Base-by-base conservation (phyloP, 768 basidiomycete genomes). In the Boletus insuetus region DNA sequence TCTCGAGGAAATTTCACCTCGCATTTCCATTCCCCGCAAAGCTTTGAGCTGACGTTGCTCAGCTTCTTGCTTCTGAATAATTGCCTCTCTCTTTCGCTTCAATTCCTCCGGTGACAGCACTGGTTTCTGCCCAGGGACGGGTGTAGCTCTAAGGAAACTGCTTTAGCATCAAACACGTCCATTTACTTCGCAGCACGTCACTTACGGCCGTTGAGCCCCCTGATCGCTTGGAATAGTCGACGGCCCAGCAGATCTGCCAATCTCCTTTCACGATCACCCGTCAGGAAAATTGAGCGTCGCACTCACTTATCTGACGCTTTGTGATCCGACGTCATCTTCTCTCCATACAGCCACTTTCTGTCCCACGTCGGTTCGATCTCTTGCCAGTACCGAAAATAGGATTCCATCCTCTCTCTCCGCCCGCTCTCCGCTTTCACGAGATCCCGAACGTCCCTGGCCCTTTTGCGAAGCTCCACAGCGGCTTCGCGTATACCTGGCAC, bases 341-440 rank as follows among this genome's bases (percentile, higher is more conserved):
- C 56, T 31, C 58, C 63, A 26, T 62, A 65, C 32, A 70, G 13
- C 70, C 70, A 70, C n/a, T 54, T 12, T 24, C 59, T 61, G 37
- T 61, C 57, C 67, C 71, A 68, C 5, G 6, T 46, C 3, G 61
- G 59, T 13, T 60, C 55, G 6, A 58, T 62, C 26, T 73, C 56
- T 26, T 59, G 58, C 67, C 71, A 72, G 34, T 69, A 62, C 31
- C 53, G 50, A 37, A 65, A 72, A 24, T 59, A 71, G 9, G 55
- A 31, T 19, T 70, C 63, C 60, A 72, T 63, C 14, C 70, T 54
- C 42, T 63, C 62, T 47, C 66, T 54, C 14, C 70, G 57, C 16
- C 58, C 67, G 29, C 14, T 52, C 51, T 70, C 67, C 0, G 59
- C 65, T 45, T 61, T 60, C 1, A 60, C 58, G 9, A 65, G 56